Conservation (phyloP, 805 yeast species). For the Candida coquimbonensis region DNA sequence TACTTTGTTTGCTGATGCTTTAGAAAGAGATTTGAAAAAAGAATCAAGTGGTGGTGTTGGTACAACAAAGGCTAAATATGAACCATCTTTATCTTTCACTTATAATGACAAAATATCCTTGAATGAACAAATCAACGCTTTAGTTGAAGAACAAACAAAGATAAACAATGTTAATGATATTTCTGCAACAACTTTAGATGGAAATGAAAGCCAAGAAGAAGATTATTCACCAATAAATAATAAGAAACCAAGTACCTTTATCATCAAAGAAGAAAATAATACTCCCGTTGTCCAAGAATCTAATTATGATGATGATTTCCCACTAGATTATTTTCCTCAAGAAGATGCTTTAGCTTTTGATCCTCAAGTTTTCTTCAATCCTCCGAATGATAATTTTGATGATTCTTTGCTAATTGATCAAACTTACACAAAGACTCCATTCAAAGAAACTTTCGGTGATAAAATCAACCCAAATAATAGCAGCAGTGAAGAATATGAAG, state of each 20-base stretch:
- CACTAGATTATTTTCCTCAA: slow-evolving; percentile 57
- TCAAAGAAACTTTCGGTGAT: slow-evolving; percentile 13
- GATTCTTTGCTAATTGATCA: slow-evolving; percentile 47
- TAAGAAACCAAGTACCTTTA: slow-evolving; percentile 11
- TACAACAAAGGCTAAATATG: slow-evolving; percentile 65
- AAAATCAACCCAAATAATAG: neutral
- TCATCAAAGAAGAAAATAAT: slow-evolving; percentile 18
- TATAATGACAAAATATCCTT: slow-evolving; percentile 50
- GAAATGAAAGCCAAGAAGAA: slow-evolving; percentile 2
- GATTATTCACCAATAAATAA: neutral
- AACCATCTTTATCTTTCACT: slow-evolving; percentile 74
- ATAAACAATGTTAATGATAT: neutral
- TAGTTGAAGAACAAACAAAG: slow-evolving; percentile 29
- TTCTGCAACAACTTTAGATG: neutral
- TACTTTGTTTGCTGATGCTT: slow-evolving; percentile 83
- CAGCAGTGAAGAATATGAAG: neutral
- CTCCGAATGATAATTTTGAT: slow-evolving; percentile 25
- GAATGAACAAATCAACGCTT: slow-evolving; percentile 44
- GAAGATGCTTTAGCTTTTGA: slow-evolving; percentile 16
- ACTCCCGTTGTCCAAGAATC: slow-evolving; percentile 18
- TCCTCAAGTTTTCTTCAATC: slow-evolving; percentile 29
- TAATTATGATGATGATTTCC: slow-evolving; percentile 48
- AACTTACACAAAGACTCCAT: slow-evolving; percentile 37
- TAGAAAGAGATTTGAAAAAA: slow-evolving; percentile 84
- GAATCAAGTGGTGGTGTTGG: slow-evolving; percentile 56